Percentiles rank a stretch among this genome's conserved stretches.
phyloP scores from a whole-genome alignment of 1,139 yeast genomes.

The Wickerhamiella pararugosa region DNA sequence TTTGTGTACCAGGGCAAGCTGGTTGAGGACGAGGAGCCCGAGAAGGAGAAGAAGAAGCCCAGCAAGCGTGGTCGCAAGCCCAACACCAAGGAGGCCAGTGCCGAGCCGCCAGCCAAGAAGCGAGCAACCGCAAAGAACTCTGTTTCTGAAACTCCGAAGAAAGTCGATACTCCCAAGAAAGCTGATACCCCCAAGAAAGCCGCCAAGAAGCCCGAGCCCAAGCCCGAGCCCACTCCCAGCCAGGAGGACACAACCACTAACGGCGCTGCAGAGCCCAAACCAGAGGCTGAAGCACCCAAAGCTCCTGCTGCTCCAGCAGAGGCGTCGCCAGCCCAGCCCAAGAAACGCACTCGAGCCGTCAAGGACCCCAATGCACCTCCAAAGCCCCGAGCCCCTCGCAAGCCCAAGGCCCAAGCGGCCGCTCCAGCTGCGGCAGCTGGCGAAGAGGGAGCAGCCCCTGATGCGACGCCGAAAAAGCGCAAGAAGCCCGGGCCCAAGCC shows the following conservation, averaged over 20 bases:
- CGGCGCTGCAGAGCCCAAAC: not conserved
- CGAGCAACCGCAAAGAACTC: conserved; percentile 1
- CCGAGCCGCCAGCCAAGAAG: conserved; percentile 7
- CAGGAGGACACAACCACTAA: conserved; percentile 11
- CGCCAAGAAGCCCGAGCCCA: conserved; percentile 9
- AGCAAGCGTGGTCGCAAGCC: conserved; percentile 10
- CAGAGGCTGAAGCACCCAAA: conserved; percentile 1
- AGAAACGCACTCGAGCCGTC: too few species aligned
- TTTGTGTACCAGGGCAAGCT: conserved; percentile 93
- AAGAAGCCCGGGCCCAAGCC: conserved; percentile 2
- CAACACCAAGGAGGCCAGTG: conserved; percentile 8
- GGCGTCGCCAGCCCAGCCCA: too few species aligned
- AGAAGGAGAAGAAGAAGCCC: conserved; percentile 23
- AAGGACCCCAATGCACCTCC: too few species aligned
- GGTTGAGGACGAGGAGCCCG: conserved; percentile 41
- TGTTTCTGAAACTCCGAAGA: not conserved
- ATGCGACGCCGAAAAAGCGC: not conserved
- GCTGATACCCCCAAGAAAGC: conserved; percentile 2
- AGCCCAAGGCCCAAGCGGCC: not conserved
- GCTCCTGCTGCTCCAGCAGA: not conserved
- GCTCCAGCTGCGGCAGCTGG: not conserved
- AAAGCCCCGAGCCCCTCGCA: not conserved
- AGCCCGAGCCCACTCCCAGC: conserved; percentile 7
- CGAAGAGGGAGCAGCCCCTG: not conserved
- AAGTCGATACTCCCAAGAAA: not conserved